Percentiles rank a stretch among this genome's conserved stretches.
Conservation (phyloP, 2,329 filamentous ascomycete species). For the Rhynchosporium secalis region DNA sequence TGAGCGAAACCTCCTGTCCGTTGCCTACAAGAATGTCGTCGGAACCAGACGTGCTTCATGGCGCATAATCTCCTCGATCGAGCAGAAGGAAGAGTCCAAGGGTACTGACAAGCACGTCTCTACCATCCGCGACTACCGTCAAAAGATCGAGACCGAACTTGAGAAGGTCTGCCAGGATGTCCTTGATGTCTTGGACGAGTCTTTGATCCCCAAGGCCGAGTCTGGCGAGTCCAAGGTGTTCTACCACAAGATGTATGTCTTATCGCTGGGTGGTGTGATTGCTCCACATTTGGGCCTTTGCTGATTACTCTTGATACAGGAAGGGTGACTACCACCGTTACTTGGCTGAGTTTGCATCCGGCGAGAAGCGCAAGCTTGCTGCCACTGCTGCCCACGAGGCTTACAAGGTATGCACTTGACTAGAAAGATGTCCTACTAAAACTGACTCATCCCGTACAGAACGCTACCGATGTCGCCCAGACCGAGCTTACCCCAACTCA, state of each 20-base stretch:
- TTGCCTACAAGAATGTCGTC: slow-evolving; percentile 99
- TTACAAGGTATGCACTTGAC: slow-evolving; percentile 74
- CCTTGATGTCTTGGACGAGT: slow-evolving; percentile 89
- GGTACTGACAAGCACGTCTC: slow-evolving; percentile 91
- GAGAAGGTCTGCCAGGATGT: slow-evolving; percentile 99
- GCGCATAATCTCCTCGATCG: slow-evolving; percentile 99
- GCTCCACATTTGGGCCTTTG: slow-evolving; percentile 17
- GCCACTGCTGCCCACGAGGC: slow-evolving; percentile 88
- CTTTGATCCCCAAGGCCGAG: slow-evolving; percentile 92
- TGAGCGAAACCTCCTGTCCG: slow-evolving; percentile 97
- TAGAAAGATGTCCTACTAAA: slow-evolving; percentile 28
- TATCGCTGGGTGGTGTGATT: slow-evolving; percentile 24
- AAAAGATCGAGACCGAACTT: slow-evolving; percentile 97
- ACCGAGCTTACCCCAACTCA: slow-evolving; percentile 96
- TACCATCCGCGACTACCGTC: slow-evolving; percentile 94
- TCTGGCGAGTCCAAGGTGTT: slow-evolving; percentile 99
- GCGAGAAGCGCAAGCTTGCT: slow-evolving; percentile 88
- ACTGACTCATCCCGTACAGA: slow-evolving; percentile 52
- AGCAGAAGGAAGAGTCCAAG: slow-evolving; percentile 99
- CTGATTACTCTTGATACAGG: slow-evolving; percentile 51
- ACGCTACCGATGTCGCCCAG: slow-evolving; percentile 96
- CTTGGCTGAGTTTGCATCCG: slow-evolving; percentile 88
- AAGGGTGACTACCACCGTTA: slow-evolving; percentile 98
- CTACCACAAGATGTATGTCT: slow-evolving; percentile 97
- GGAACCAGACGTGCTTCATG: slow-evolving; percentile 97